Evolutionary conservation across 2,329 filamentous ascomycete species (phyloP), one percentile per base, ranked within the genome.

Genomic region (Colletotrichum zoysiae): DNA sequence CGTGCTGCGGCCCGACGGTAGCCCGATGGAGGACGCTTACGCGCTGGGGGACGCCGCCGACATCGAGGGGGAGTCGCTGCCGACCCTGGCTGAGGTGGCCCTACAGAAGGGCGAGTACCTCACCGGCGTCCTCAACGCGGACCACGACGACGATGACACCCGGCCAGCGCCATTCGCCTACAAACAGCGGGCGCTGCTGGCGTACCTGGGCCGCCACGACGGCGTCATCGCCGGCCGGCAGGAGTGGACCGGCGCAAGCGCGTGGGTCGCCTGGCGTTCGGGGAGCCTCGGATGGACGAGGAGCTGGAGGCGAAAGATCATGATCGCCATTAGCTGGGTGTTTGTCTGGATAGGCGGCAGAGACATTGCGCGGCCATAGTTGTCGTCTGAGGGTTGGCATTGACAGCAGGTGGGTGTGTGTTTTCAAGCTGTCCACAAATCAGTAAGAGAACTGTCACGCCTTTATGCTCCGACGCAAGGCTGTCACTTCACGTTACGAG

Each of bases 71-170:
- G 65, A 59, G 20, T 71, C 69, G 2, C 12, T 71, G 53, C 69
- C 69, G 1, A 69, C 65, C 3, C 38, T 71, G 20, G 69, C 69
- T 1, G 69, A 71, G 20, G 69, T 71, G 20, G 69, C 69, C 0
- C n/a, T 71, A 35, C 69, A 71, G 33, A 71, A 71, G 53, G 65
- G 69, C 26, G 65, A 71, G 1, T 71, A 71, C 11, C 69, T 71
- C 14, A 71, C 69, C 8, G 2, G 4, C 0, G 35, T 44, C 1
- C 38, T 71, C 16, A 71, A 71, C 20, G 42, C 58, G 2, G 40
- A 42, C 18, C 3, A 18, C 20, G 18, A n/a, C 42, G 18, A 44
- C 9, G 26, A n/a, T 12, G 48, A 16, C 16, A 4, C n/a, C n/a
- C n/a, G 44, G 12, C 30, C 67, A 0, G 44, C 48, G 2, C 53